phyloP scores from a whole-genome alignment of 352 stramenopile genomes.

The Phytophthora fragariaefolia region DNA sequence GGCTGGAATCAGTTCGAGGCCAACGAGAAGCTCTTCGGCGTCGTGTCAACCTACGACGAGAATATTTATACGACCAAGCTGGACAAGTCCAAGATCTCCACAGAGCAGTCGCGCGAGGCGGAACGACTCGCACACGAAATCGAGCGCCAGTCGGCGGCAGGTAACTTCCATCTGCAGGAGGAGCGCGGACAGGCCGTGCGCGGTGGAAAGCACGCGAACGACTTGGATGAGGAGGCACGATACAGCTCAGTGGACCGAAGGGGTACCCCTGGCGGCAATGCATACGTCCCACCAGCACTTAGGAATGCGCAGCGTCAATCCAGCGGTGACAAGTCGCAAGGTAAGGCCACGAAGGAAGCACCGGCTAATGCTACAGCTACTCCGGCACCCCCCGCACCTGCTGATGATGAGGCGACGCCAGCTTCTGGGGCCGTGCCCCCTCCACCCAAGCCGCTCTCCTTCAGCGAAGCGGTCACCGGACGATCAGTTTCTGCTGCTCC shows the following conservation, averaged over 20 bases:
- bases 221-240: constrained; percentile 95
- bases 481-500: constrained; percentile 30
- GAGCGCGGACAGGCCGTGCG: constrained; percentile 79
- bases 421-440: constrained; percentile 3
- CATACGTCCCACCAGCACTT: constrained; percentile 76
- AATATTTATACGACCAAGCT: constrained; percentile 98
- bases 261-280: constrained; percentile 29
- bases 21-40: constrained; percentile 97
- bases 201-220: constrained; percentile 42
- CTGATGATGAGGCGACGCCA: constrained; percentile 9
- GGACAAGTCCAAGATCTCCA: constrained; percentile 93
- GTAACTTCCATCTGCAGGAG: constrained; percentile 96
- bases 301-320: constrained; percentile 56
- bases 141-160: constrained; percentile 83
- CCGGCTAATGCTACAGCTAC: neutral
- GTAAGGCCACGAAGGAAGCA: constrained; percentile 21
- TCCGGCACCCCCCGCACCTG: neutral
- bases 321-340: constrained; percentile 38
- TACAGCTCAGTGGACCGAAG: constrained; percentile 94
- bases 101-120: constrained; percentile 84
- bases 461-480: constrained; percentile 74
- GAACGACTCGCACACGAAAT: constrained; percentile 96
- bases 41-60: constrained; percentile 96
- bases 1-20: constrained; percentile 97
- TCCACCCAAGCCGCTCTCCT: constrained; percentile 66